Conservation (phyloP, 2,329 filamentous ascomycete species). For the Claviceps purpurea region DNA sequence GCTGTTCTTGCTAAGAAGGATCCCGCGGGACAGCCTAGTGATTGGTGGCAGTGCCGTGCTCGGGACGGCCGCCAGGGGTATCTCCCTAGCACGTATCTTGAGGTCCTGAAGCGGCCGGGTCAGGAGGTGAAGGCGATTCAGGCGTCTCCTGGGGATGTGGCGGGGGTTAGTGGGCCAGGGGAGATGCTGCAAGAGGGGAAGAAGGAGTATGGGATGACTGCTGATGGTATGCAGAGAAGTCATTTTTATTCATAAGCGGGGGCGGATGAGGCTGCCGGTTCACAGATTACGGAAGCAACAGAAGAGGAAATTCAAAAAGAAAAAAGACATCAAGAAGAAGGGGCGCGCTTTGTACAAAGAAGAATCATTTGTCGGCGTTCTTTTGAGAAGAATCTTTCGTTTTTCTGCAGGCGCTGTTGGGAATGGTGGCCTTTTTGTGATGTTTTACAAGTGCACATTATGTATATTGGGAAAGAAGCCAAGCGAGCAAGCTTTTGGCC, state of each 20-base stretch:
- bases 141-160: slow-evolving; percentile 31
- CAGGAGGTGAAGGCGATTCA: slow-evolving; percentile 39
- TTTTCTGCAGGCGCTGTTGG: no score
- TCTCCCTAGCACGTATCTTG: slow-evolving; percentile 79
- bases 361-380: no score
- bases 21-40: slow-evolving; percentile 77
- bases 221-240: slow-evolving; percentile 43
- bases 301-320: no score
- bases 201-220: slow-evolving; percentile 38
- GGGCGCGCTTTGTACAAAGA: no score
- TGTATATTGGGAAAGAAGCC: no score
- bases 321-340: no score
- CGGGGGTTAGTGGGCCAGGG: slow-evolving; percentile 31
- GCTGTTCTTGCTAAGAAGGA: slow-evolving; percentile 88
- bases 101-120: slow-evolving; percentile 49
- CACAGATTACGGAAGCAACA: no score
- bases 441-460: no score
- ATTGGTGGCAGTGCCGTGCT: slow-evolving; percentile 95
- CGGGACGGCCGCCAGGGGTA: slow-evolving; percentile 86
- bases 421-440: no score
- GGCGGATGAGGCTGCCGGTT: no score
- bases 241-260: slow-evolving; percentile 38
- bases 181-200: slow-evolving; percentile 27
- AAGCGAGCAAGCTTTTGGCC: no score
- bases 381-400: no score